These are phyloP conservation scores for Acacia melanoxylon DNA, from an alignment of 306 rosid genomes.

Conservation along the genomic window DNA sequence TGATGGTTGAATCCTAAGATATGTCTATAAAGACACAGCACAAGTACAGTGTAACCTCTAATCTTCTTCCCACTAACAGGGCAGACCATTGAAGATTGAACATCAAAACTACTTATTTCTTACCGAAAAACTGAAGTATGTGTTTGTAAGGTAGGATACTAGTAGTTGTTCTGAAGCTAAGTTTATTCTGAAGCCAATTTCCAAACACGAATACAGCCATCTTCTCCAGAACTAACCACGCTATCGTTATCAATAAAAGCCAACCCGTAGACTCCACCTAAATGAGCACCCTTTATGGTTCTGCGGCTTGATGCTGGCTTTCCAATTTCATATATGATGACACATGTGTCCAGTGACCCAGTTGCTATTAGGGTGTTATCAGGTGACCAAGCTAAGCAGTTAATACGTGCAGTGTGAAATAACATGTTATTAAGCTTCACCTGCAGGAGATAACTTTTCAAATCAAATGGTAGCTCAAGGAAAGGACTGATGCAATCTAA, in stretches of 20 bases:
- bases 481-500: not conserved
- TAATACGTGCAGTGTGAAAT: slow-evolving; percentile 87
- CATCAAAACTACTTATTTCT: slow-evolving; percentile 20
- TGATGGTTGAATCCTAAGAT: not conserved
- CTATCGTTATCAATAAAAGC: slow-evolving; percentile 60
- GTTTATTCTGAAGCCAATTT: slow-evolving; percentile 46
- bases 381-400: slow-evolving; percentile 96
- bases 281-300: slow-evolving; percentile 83
- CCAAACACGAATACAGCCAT: slow-evolving; percentile 92
- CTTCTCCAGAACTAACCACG: slow-evolving; percentile 94
- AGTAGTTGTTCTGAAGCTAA: slow-evolving; percentile 20
- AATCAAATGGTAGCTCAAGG: slow-evolving; percentile 28
- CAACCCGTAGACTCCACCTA: slow-evolving; percentile 94
- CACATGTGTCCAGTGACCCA: slow-evolving; percentile 89
- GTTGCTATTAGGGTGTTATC: slow-evolving; percentile 85
- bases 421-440: slow-evolving; percentile 91
- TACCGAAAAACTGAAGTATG: slow-evolving; percentile 30
- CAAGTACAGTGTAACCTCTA: slow-evolving; percentile 2
- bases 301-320: slow-evolving; percentile 88
- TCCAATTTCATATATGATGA: slow-evolving; percentile 78
- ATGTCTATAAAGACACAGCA: slow-evolving; percentile 12
- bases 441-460: slow-evolving; percentile 47
- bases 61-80: slow-evolving; percentile 8
- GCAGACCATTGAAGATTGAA: slow-evolving; percentile 24
- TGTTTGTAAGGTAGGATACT: slow-evolving; percentile 17